Evolutionary conservation across 805 yeast species (phyloP).

Genomic region (Hanseniaspora jakobsenii): DNA sequence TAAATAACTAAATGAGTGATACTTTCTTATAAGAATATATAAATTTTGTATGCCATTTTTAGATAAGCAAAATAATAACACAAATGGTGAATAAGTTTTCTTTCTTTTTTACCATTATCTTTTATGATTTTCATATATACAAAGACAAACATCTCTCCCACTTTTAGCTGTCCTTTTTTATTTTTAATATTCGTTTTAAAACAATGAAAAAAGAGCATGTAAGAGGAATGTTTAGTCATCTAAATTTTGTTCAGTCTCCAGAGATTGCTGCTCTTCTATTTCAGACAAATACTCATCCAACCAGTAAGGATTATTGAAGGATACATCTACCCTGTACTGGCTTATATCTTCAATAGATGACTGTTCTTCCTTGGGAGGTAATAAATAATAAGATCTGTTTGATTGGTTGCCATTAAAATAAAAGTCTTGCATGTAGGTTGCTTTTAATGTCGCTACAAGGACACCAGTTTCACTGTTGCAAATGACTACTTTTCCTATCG

Average conservation of each 20-base stretch:
- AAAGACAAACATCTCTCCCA: too few species aligned
- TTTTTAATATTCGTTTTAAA: too few species aligned
- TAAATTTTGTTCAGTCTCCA: not conserved
- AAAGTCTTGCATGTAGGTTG: conserved; percentile 31
- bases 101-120: too few species aligned
- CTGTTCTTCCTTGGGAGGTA: conserved; percentile 20
- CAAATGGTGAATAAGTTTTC: too few species aligned
- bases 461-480: conserved; percentile 52
- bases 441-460: conserved; percentile 37
- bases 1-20: too few species aligned
- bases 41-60: too few species aligned
- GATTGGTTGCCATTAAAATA: conserved; percentile 25
- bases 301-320: conserved; percentile 25
- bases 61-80: too few species aligned
- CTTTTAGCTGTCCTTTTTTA: too few species aligned
- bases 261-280: not conserved
- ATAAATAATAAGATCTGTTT: conserved; percentile 26
- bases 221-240: not conserved
- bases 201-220: too few species aligned
- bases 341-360: conserved; percentile 11
- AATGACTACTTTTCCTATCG: conserved; percentile 52
- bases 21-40: too few species aligned
- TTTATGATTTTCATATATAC: too few species aligned
- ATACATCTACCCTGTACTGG: conserved; percentile 16
- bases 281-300: conserved; percentile 17